Percentiles rank a stretch among this genome's conserved stretches.
Evolutionary conservation across 306 rosid species (phyloP).

Genomic region (Myrica gale): DNA sequence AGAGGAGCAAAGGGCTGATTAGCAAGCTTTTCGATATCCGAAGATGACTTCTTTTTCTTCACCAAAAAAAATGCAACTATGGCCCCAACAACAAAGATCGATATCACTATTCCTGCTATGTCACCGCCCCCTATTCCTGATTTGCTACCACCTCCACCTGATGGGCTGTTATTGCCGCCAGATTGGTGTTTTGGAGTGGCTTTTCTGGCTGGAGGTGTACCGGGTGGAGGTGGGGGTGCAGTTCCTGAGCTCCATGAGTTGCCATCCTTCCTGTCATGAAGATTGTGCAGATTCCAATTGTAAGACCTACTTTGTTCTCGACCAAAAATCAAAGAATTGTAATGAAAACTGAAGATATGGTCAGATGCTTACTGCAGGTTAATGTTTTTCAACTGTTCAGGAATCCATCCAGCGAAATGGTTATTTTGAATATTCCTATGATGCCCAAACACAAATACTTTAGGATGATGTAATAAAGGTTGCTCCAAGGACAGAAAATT

Average conservation of each 20-base stretch:
- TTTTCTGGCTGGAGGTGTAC: slow-evolving; percentile 64
- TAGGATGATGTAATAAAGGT: slow-evolving; percentile 12
- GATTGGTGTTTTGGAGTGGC: slow-evolving; percentile 49
- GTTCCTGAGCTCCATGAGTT: slow-evolving; percentile 86
- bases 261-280: slow-evolving; percentile 61
- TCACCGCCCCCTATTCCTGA: slow-evolving; percentile 92
- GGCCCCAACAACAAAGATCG: slow-evolving; percentile 73
- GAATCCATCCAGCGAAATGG: slow-evolving; percentile 87
- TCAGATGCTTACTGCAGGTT: slow-evolving; percentile 64
- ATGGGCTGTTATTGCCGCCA: slow-evolving; percentile 41
- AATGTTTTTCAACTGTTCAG: slow-evolving; percentile 66
- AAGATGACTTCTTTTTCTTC: slow-evolving; percentile 68
- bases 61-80: slow-evolving; percentile 67
- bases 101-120: slow-evolving; percentile 89
- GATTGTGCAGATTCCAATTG: slow-evolving; percentile 30
- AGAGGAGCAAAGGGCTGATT: slow-evolving; percentile 64
- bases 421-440: slow-evolving; percentile 82
- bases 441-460: slow-evolving; percentile 31
- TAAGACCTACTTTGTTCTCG: slow-evolving; percentile 19
- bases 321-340: neutral
- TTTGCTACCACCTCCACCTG: slow-evolving; percentile 59
- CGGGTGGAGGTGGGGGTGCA: slow-evolving; percentile 99
- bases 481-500: slow-evolving; percentile 8
- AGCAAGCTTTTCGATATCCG: slow-evolving; percentile 68
- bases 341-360: slow-evolving; percentile 13